Base-by-base conservation (phyloP, 768 basidiomycete species). In the Tulasnella sp. region DNA sequence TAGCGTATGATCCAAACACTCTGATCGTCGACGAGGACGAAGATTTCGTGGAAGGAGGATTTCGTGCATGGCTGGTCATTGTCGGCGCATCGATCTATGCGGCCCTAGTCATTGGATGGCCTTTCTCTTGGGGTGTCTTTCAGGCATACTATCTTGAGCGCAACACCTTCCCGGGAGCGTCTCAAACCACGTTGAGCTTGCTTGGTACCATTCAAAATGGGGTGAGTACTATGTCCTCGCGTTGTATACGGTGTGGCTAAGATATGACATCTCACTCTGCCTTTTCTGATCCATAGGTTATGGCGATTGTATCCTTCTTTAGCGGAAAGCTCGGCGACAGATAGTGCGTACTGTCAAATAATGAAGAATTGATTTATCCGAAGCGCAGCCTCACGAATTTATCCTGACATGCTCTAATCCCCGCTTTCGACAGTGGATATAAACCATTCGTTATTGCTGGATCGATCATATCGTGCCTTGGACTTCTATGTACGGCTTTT, bases 101-200 rank as follows among this genome's bases (percentile, higher is more conserved):
- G 7, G 45, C 23, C 30, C 27, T 56, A 13, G 4, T 7, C 21
- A 5, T 44, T 38, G 34, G 34, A 38, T 38, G 34, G 34, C 34
- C 34, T 38, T 38, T 62, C 19, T 29, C 58, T 19, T 62, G 52
- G 51, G 61, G 61, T 21, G 61, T 62, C 1, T 62, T 62, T 47
- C 48, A 60, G 58, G 47, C 30, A 10, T 62, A 30, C 29, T 62
- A 60, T 21, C 30, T 45, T 27, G 50, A 48, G 43, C 24, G 26
- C 3, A 4, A 62, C 42, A 32, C 48, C 4, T 62, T 62, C 34
- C 61, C 61, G 9, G 61, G 47, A 13, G 47, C 53, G 42, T 27
- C 30, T n/a, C 29, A 62, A 23, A 24, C 61, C 11, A 38, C 59
- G 2, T 38, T 62, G 17, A 51, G 60, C 23, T 17, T 61, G 7